These are phyloP conservation scores for Viola odorata DNA, from an alignment of 345 rosid genomes.

Conservation along the genomic window DNA sequence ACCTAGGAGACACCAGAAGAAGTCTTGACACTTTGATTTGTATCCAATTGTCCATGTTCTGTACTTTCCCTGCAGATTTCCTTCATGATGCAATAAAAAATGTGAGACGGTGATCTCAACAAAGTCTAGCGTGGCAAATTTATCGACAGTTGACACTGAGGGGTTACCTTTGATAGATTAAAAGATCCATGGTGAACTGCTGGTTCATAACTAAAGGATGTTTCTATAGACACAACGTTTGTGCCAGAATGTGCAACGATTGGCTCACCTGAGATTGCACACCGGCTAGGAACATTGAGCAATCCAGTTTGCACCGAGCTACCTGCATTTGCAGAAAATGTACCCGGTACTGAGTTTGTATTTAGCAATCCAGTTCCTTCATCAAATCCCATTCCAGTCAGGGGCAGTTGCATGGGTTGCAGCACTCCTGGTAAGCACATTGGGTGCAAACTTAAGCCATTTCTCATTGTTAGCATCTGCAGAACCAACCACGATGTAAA, in stretches of 20 bases:
- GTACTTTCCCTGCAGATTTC: constrained; percentile 33
- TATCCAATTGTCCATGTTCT: constrained; percentile 26
- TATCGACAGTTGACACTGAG: not conserved
- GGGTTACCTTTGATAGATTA: constrained; percentile 37
- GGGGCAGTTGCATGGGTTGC: constrained; percentile 37
- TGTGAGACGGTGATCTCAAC: constrained; percentile 6
- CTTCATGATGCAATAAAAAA: constrained; percentile 23
- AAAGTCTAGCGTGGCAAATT: not conserved
- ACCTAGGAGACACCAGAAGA: constrained; percentile 36
- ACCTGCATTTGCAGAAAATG: constrained; percentile 35
- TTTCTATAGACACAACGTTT: constrained; percentile 21
- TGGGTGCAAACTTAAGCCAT: constrained; percentile 49
- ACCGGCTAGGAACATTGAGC: constrained; percentile 25
- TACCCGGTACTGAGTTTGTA: constrained; percentile 22
- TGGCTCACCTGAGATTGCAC: constrained; percentile 27
- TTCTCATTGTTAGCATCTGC: constrained; percentile 62
- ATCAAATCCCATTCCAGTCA: constrained; percentile 33
- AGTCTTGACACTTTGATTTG: constrained; percentile 25
- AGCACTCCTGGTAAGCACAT: constrained; percentile 45
- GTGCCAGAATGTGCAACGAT: constrained; percentile 23
- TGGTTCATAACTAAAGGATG: constrained; percentile 35
- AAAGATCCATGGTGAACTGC: constrained; percentile 34
- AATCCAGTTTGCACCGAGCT: constrained; percentile 15
- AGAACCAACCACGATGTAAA: constrained; percentile 16
- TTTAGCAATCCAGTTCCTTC: constrained; percentile 34